phyloP scores from a whole-genome alignment of 192 early-diverging fungal genomes.

The Podochytrium sp. region DNA sequence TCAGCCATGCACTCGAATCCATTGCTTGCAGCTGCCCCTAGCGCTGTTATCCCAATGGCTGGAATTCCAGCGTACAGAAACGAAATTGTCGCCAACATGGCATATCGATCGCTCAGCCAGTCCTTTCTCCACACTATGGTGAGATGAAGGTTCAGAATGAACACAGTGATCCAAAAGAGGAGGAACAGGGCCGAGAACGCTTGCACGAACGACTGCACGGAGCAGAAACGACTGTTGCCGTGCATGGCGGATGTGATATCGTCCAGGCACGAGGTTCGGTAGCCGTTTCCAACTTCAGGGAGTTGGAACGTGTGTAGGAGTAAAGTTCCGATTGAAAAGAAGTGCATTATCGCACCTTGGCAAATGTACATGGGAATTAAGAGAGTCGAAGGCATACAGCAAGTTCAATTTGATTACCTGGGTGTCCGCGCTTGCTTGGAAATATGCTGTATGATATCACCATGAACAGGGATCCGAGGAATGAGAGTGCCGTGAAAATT shows the following conservation, averaged over 20 bases:
- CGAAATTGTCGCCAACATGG: neutral
- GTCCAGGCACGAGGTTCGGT: neutral
- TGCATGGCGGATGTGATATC: neutral
- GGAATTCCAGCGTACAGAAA: neutral
- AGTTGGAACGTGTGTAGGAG: neutral
- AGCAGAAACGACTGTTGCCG: neutral
- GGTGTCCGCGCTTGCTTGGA: neutral
- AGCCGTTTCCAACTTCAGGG: neutral
- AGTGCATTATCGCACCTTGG: neutral
- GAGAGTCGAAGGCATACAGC: too few relatives aligned
- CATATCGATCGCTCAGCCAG: conserved; percentile 6
- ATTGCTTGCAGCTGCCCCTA: neutral
- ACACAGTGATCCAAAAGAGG: conserved; percentile 3
- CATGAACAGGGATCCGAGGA: neutral
- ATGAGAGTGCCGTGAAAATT: neutral
- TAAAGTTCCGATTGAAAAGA: neutral
- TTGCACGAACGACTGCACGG: neutral
- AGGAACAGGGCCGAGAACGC: neutral
- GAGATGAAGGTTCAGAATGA: conserved; percentile 7
- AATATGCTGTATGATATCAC: neutral
- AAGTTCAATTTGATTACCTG: neutral
- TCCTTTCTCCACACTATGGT: conserved; percentile 13
- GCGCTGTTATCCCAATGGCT: neutral
- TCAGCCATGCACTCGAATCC: neutral
- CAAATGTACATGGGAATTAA: neutral